Evolutionary conservation across 23 red algal species (phyloP), one percentile per base, ranked within the genome.

Genomic region (Gracilaria gracilis): DNA sequence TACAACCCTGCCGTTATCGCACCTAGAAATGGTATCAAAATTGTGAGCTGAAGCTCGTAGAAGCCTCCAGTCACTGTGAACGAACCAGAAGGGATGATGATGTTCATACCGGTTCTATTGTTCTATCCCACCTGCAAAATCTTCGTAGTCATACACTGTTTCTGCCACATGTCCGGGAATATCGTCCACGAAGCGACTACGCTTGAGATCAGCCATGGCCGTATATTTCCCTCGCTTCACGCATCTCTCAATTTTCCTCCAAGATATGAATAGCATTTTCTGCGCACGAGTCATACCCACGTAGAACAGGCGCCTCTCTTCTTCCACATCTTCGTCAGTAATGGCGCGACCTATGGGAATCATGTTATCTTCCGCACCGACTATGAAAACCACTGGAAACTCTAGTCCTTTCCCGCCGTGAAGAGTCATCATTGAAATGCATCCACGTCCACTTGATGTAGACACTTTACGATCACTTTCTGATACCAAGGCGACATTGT

Each of bases 391-490:
- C 24, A 65, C 90, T 13, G 54, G 81, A 86, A 97, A 97, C 65
- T 97, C 95, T 5, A 97, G 65, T 20, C 95, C 95, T 70, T 97
- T 97, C 37, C 90, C 82, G 28, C 79, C 90, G 86, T 97, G 95
- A 48, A 94, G 46, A 51, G 95, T 97, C 90, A 91, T 94, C 67
- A 97, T 65, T 28, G 81, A 89, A 57, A 93, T 59, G 31, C 66
- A 35, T 36, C 57, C 71, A 20, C 33, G 50, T 34, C 69, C 65
- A 40, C 0, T 33, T 32, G 65, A 29, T 1, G 25, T 36, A 6
- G 64, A 61, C 42, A n/a, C 67, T 33, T 79, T 82, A 39, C 37
- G 13, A 51, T 47, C 78, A 42, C 31, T 58, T 53, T 81, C 67
- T 46, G 54, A 46, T 55, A 96, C 78, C 36, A 96, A 72, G 2